Percentiles rank a stretch among this genome's conserved stretches.
These are phyloP conservation scores for Lasiosphaeriaceae sp. DNA, from an alignment of 495 filamentous ascomycete genomes.

Conservation along the genomic window DNA sequence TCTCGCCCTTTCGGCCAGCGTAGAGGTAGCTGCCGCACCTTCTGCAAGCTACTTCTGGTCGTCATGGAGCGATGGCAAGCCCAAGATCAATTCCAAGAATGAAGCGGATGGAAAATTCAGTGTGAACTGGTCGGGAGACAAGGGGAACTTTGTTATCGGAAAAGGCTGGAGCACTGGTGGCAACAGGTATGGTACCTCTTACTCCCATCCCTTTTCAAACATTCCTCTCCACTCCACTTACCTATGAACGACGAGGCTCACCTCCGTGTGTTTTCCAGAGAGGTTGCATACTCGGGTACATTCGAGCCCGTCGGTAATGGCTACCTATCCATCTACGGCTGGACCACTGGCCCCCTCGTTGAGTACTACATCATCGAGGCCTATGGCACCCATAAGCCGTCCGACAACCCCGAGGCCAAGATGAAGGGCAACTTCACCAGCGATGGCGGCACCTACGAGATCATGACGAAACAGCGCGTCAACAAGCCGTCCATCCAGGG, in stretches of 20 bases:
- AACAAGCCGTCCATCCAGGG: constrained; percentile 57
- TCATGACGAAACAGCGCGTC: constrained; percentile 49
- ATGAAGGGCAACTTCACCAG: constrained; percentile 49
- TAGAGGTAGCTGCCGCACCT: neutral
- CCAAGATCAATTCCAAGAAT: constrained; percentile 56
- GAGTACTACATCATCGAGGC: constrained; percentile 65
- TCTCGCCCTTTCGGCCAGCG: neutral
- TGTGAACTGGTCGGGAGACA: constrained; percentile 51
- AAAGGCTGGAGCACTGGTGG: constrained; percentile 54
- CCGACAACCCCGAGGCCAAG: constrained; percentile 32
- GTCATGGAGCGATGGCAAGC: constrained; percentile 61
- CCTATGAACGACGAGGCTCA: too few relatives aligned
- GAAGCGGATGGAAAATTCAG: constrained; percentile 52
- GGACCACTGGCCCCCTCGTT: constrained; percentile 57
- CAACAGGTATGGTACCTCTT: constrained; percentile 7
- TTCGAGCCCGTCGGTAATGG: constrained; percentile 25
- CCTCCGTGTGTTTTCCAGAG: constrained; percentile 3
- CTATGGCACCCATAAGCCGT: constrained; percentile 55
- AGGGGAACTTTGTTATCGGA: constrained; percentile 62
- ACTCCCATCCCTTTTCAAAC: neutral
- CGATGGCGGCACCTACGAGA: constrained; percentile 55
- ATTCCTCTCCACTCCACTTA: too few relatives aligned
- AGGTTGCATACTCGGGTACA: constrained; percentile 17
- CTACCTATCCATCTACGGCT: constrained; percentile 52
- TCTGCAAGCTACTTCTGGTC: constrained; percentile 52